Evolutionary conservation across 208 protist species (phyloP).

Genomic region (Trypanosoma grayi): DNA sequence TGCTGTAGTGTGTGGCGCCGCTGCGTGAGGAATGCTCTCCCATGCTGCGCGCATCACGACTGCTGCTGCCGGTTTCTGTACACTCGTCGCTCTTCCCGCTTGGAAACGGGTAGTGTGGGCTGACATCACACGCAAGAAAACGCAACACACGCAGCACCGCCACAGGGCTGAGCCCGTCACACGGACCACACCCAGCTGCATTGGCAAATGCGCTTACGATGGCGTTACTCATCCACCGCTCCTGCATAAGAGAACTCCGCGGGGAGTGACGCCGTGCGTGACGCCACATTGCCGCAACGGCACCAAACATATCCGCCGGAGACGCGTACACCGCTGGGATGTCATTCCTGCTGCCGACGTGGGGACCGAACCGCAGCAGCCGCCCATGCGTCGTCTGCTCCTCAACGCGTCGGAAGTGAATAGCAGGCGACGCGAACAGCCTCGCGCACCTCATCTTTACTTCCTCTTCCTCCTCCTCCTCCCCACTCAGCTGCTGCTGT

Average conservation of each 20-base stretch:
- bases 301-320: constrained; percentile 16
- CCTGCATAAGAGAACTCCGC: constrained; percentile 13
- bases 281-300: constrained; percentile 21
- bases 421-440: constrained; percentile 14
- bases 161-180: constrained; percentile 8
- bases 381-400: constrained; percentile 21
- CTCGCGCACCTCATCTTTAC: neutral
- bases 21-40: neutral
- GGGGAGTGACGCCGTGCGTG: constrained; percentile 21
- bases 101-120: constrained; percentile 22
- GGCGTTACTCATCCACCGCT: constrained; percentile 28
- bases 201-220: constrained; percentile 19
- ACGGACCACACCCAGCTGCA: neutral
- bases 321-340: constrained; percentile 7
- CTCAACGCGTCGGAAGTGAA: constrained; percentile 11
- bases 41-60: neutral
- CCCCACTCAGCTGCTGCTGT: no score
- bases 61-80: neutral
- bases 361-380: constrained; percentile 14
- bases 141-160: constrained; percentile 20
- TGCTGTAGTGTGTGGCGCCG: neutral
- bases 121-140: constrained; percentile 18
- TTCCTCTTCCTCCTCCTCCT: neutral
- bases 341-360: neutral
- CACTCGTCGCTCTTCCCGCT: neutral